Percentiles rank a stretch among this genome's conserved stretches.
Evolutionary conservation across 768 basidiomycete genomes (phyloP).

Genomic region (Trametes villosa): DNA sequence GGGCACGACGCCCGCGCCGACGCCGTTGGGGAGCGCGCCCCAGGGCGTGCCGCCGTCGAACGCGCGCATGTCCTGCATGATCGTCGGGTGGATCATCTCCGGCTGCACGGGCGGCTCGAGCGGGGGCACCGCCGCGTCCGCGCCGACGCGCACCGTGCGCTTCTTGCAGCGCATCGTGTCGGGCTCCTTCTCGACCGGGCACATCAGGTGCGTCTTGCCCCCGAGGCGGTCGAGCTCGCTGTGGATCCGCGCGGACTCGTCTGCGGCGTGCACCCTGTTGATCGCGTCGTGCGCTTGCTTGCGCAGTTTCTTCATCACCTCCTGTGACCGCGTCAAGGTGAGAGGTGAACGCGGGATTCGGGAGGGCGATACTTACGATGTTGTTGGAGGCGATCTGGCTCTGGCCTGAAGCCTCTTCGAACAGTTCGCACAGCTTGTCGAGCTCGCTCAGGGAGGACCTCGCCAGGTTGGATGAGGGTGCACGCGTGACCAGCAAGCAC

Average conservation of each 20-base stretch:
- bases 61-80: constrained; percentile 56
- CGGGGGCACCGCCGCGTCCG: neutral
- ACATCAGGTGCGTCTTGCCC: constrained; percentile 37
- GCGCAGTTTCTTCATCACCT: constrained; percentile 34
- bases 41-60: constrained; percentile 40
- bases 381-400: constrained; percentile 35
- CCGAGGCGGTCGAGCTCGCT: constrained; percentile 39
- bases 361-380: constrained; percentile 20
- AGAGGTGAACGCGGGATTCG: neutral
- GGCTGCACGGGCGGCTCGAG: constrained; percentile 19
- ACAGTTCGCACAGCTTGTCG: constrained; percentile 36
- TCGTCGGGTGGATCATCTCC: constrained; percentile 50
- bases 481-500: constrained; percentile 42
- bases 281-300: constrained; percentile 37
- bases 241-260: constrained; percentile 17
- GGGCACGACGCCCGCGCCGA: neutral
- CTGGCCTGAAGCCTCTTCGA: constrained; percentile 32
- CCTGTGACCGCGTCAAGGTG: constrained; percentile 21
- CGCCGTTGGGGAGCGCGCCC: constrained; percentile 5
- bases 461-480: constrained; percentile 42
- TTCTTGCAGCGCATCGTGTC: neutral
- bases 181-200: constrained; percentile 7
- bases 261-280: constrained; percentile 23
- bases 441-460: constrained; percentile 41
- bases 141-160: neutral